Evolutionary conservation across 106 monocot genomes (phyloP).

Genomic region (Triglochin maritima): DNA sequence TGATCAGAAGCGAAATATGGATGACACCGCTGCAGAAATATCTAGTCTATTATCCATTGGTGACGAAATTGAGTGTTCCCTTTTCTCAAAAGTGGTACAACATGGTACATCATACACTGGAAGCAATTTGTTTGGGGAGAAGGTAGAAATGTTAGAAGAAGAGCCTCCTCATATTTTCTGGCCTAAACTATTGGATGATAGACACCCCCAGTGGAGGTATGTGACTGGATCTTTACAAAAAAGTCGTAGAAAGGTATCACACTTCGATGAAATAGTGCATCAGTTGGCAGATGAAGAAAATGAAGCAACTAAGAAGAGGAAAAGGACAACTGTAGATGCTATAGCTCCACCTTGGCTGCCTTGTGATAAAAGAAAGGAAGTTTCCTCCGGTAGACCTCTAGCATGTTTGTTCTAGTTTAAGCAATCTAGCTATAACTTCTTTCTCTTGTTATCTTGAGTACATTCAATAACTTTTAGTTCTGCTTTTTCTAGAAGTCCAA

Average conservation of each 20-base stretch:
- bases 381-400: not conserved
- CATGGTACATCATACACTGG: conserved; percentile 53
- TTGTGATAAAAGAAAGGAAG: conserved; percentile 23
- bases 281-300: conserved; percentile 28
- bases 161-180: conserved; percentile 46
- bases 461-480: no score
- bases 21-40: conserved; percentile 45
- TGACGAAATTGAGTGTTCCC: conserved; percentile 11
- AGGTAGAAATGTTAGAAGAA: conserved; percentile 25
- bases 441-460: no score
- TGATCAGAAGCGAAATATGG: conserved; percentile 20
- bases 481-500: no score
- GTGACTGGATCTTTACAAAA: conserved; percentile 34
- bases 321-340: conserved; percentile 14
- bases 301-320: conserved; percentile 46
- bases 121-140: conserved; percentile 56
- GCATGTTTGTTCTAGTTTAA: not conserved
- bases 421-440: not conserved
- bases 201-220: conserved; percentile 47
- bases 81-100: conserved; percentile 38
- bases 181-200: conserved; percentile 48
- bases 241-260: conserved; percentile 36
- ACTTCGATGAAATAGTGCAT: conserved; percentile 15
- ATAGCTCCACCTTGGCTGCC: conserved; percentile 11
- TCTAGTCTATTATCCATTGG: conserved; percentile 10